Evolutionary conservation across 73 alveolate species (phyloP).

Genomic region (Paramecium primaurelia): DNA sequence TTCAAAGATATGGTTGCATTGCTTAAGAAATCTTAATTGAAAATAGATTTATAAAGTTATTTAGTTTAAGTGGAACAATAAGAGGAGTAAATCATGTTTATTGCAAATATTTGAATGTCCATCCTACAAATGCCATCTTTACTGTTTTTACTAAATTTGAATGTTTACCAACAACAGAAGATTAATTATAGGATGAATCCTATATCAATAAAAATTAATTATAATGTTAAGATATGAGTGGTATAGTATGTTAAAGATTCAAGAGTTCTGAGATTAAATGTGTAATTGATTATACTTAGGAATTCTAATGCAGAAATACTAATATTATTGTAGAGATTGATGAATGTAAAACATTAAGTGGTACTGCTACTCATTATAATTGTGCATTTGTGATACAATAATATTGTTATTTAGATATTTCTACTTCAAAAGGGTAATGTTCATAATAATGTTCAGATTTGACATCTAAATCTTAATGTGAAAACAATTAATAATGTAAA

Average conservation of each 20-base stretch:
- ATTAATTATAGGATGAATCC: neutral
- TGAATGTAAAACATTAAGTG: neutral
- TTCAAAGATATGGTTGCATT: neutral
- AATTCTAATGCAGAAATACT: neutral
- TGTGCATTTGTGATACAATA: neutral
- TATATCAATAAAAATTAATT: neutral
- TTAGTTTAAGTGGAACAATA: neutral
- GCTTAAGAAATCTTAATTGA: neutral
- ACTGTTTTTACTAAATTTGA: neutral
- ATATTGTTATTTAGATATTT: neutral
- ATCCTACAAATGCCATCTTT: neutral
- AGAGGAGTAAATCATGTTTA: slow-evolving; percentile 21
- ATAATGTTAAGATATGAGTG: neutral
- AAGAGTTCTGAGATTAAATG: neutral
- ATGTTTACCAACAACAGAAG: neutral
- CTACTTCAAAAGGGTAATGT: neutral
- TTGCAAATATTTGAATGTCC: neutral
- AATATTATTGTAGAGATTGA: no score
- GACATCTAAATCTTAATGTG: neutral
- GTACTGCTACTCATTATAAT: neutral
- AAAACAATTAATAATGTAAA: neutral
- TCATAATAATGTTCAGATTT: neutral
- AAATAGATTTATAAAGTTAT: neutral
- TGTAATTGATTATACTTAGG: neutral
- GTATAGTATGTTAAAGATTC: neutral